Evolutionary conservation across 2,329 filamentous ascomycete genomes (phyloP).

Genomic region (Aspergillus hortae): DNA sequence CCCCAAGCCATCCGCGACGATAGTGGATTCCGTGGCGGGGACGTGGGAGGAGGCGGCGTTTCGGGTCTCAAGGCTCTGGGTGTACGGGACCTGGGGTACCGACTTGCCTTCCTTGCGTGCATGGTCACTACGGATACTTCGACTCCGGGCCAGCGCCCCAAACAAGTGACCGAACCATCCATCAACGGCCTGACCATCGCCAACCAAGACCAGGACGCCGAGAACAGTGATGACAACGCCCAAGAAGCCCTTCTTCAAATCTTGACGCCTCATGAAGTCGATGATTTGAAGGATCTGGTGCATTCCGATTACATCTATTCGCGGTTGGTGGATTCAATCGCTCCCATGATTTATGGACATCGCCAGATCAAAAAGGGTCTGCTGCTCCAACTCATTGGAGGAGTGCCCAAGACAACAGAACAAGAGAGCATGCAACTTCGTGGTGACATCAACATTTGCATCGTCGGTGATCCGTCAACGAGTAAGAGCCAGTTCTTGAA

Average conservation of each 20-base stretch:
- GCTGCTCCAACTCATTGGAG: conserved; percentile 90
- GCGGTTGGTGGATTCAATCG: conserved; percentile 85
- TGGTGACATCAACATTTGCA: conserved; percentile 98
- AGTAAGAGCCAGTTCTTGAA: conserved; percentile 98
- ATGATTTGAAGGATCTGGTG: conserved; percentile 88
- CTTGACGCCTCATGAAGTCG: conserved; percentile 80
- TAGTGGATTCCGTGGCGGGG: conserved; percentile 68
- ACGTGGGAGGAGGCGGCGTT: conserved; percentile 80
- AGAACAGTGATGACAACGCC: conserved; percentile 76
- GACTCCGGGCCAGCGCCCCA: conserved; percentile 69
- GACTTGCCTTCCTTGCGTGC: conserved; percentile 92
- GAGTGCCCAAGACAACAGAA: conserved; percentile 84
- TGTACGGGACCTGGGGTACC: conserved; percentile 91
- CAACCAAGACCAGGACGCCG: conserved; percentile 66
- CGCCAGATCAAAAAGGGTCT: conserved; percentile 97
- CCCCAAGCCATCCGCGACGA: conserved; percentile 84
- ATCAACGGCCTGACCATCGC: conserved; percentile 81
- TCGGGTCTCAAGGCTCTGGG: conserved; percentile 87
- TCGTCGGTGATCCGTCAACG: conserved; percentile 94
- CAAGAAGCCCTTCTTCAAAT: conserved; percentile 84
- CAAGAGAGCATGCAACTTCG: conserved; percentile 87
- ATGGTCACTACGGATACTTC: conserved; percentile 91
- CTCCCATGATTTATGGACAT: conserved; percentile 95
- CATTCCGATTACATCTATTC: conserved; percentile 95
- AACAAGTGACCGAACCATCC: conserved; percentile 67